Conservation (phyloP, 73 alveolate genomes). For the Paramecium sexaurelia region DNA sequence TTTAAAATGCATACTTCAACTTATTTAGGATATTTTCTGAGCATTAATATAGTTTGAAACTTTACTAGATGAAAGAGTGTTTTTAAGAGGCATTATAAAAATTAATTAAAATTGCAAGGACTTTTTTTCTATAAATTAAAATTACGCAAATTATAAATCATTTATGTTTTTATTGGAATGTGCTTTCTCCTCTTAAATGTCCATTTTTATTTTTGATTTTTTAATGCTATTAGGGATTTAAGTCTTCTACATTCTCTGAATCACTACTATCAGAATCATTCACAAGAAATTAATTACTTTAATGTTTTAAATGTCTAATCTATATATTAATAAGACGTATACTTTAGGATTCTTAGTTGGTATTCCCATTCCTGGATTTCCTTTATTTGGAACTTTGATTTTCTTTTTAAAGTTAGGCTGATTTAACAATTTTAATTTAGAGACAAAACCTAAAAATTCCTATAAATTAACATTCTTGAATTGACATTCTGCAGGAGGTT, state of each 20-base stretch:
- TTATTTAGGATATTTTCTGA: not conserved
- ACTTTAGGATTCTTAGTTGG: conserved; percentile 41
- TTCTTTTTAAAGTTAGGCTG: conserved; percentile 15
- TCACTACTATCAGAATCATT: not conserved
- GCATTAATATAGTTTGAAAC: not conserved
- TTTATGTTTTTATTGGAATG: conserved; percentile 1
- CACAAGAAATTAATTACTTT: not conserved
- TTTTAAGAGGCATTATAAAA: not conserved
- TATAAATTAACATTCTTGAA: not conserved
- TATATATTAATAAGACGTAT: not conserved
- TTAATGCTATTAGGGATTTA: not conserved
- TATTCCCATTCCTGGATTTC: conserved; percentile 43
- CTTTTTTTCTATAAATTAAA: not conserved
- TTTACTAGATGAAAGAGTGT: not conserved
- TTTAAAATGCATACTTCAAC: not conserved
- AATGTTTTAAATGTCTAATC: not conserved
- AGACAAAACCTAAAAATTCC: conserved; percentile 27
- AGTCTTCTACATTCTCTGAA: not conserved
- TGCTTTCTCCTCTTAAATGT: conserved; percentile 35
- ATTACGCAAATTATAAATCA: not conserved
- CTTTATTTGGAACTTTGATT: conserved; percentile 45
- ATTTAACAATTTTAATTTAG: conserved; percentile 40
- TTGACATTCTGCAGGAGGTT: not conserved
- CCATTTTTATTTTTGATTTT: not conserved
- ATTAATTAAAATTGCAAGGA: not conserved